phyloP scores from a whole-genome alignment of 352 stramenopile species.

The Globisporangium canariense region DNA sequence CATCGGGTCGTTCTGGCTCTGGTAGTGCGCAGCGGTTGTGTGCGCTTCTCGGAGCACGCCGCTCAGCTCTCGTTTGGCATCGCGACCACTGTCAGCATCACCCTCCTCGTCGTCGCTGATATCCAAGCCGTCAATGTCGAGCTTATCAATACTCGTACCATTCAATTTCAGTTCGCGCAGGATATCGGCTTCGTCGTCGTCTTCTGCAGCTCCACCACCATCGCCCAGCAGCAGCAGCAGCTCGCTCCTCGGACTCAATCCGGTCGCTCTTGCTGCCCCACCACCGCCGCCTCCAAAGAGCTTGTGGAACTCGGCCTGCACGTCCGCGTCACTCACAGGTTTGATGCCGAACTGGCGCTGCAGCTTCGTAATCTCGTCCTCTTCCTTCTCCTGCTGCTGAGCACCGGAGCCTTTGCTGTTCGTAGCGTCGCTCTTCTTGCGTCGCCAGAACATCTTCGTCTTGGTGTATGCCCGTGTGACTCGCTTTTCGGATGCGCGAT shows the following conservation, averaged over 20 bases:
- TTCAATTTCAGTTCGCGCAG: slow-evolving; percentile 44
- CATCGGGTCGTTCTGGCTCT: slow-evolving; percentile 19
- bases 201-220: slow-evolving; percentile 22
- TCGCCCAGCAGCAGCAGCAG: slow-evolving; percentile 38
- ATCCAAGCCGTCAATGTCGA: slow-evolving; percentile 28
- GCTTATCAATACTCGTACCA: slow-evolving; percentile 15
- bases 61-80: slow-evolving; percentile 32
- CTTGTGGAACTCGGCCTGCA: slow-evolving; percentile 59
- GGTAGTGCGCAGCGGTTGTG: slow-evolving; percentile 26
- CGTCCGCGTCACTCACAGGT: slow-evolving; percentile 60
- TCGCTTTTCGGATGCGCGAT: not conserved
- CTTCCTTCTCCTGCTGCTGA: slow-evolving; percentile 4
- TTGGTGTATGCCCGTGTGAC: not conserved
- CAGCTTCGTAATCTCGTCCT: slow-evolving; percentile 53
- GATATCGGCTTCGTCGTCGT: slow-evolving; percentile 65
- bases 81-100: slow-evolving; percentile 10
- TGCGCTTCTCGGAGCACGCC: slow-evolving; percentile 36
- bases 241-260: slow-evolving; percentile 48
- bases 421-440: slow-evolving; percentile 25
- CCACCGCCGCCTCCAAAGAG: slow-evolving; percentile 32
- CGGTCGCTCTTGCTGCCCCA: not conserved
- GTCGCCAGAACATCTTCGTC: slow-evolving; percentile 58
- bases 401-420: slow-evolving; percentile 5
- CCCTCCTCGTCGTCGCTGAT: slow-evolving; percentile 18
- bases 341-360: slow-evolving; percentile 80